Conservation (phyloP, 176 grass and related monocot species). For the Triticum dicoccoides region DNA sequence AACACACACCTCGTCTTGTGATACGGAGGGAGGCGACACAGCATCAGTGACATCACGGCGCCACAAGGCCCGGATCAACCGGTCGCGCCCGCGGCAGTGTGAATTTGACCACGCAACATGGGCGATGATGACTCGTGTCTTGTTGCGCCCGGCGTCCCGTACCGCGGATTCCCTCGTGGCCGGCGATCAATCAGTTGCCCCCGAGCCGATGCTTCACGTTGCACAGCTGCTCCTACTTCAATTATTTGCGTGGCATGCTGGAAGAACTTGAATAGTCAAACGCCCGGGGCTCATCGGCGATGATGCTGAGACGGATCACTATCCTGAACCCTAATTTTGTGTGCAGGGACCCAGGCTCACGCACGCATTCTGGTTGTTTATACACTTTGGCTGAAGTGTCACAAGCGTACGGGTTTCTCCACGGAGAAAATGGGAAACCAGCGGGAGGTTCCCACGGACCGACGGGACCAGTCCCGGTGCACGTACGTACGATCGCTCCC, state of each 20-base stretch:
- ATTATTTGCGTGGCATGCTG: not conserved
- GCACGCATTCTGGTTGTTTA: not conserved
- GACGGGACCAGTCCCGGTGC: not conserved
- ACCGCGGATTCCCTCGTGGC: not conserved
- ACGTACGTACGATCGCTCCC: too few relatives aligned
- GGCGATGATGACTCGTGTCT: not conserved
- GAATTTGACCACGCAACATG: not conserved
- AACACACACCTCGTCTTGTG: too few relatives aligned
- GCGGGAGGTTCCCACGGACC: too few relatives aligned
- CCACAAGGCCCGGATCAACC: not conserved
- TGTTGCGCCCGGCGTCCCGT: constrained; percentile 16
- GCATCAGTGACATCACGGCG: not conserved
- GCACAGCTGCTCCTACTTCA: not conserved
- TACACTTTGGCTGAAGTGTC: not conserved
- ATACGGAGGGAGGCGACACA: not conserved
- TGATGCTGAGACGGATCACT: not conserved
- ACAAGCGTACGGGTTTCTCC: not conserved
- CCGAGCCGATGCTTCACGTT: not conserved
- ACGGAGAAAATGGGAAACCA: too few relatives aligned
- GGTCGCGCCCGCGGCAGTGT: not conserved
- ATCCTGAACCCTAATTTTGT: not conserved
- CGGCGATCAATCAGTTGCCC: not conserved
- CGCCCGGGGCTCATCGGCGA: not conserved
- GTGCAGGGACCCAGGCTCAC: too few relatives aligned
- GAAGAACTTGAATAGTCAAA: not conserved